phyloP scores from a whole-genome alignment of 495 filamentous ascomycete genomes.

The Lepraria neglecta region DNA sequence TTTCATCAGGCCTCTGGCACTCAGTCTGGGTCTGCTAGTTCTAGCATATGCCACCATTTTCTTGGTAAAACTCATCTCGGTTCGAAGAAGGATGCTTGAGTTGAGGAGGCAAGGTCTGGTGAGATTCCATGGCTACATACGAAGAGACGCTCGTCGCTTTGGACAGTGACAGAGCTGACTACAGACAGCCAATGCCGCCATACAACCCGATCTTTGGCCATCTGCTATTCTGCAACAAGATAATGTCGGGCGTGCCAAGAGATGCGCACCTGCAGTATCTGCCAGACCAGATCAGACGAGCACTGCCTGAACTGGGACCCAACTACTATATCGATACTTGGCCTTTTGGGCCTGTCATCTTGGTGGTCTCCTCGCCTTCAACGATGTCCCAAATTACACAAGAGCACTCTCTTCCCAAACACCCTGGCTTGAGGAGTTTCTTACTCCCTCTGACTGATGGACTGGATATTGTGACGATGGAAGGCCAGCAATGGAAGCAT shows the following conservation, averaged over 20 bases:
- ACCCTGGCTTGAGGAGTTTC: slow-evolving; percentile 25
- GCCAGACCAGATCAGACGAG: slow-evolving; percentile 20
- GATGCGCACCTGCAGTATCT: slow-evolving; percentile 11
- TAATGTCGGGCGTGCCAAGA: slow-evolving; percentile 20
- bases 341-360: slow-evolving; percentile 36
- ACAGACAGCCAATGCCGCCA: slow-evolving; percentile 25
- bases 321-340: slow-evolving; percentile 43
- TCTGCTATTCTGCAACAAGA: slow-evolving; percentile 23
- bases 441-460: slow-evolving; percentile 33
- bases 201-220: slow-evolving; percentile 29
- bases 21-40: background rate
- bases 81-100: background rate
- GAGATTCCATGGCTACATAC: background rate
- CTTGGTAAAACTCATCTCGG: background rate
- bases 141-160: background rate
- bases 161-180: background rate
- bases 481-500: slow-evolving; percentile 39
- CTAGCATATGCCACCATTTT: background rate
- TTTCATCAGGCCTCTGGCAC: background rate
- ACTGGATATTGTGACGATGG: slow-evolving; percentile 34
- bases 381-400: slow-evolving; percentile 35
- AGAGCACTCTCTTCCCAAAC: slow-evolving; percentile 35
- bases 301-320: slow-evolving; percentile 21
- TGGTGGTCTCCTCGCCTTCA: slow-evolving; percentile 35
- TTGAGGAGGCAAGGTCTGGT: slow-evolving; percentile 1